Conservation (phyloP, 2,329 filamentous ascomycete species). For the Ilyonectria robusta region DNA sequence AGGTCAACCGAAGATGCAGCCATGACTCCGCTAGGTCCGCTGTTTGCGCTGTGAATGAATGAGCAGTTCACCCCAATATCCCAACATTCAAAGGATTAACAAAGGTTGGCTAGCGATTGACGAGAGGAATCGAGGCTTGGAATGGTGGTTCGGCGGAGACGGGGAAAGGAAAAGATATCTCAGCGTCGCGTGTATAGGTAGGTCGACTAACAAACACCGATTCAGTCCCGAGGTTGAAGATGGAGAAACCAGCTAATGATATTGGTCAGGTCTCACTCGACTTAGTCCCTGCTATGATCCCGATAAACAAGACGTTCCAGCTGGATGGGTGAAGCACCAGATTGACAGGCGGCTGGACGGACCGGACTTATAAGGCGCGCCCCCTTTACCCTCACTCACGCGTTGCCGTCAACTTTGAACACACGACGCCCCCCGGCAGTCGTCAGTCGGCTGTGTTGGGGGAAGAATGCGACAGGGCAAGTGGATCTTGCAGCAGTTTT, state of each 20-base stretch:
- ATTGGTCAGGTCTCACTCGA: conserved; percentile 19
- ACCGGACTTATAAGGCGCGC: conserved; percentile 40
- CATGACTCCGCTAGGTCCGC: conserved; percentile 31
- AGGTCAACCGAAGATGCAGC: conserved; percentile 47
- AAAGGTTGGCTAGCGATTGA: background rate
- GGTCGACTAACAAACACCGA: conserved; percentile 2
- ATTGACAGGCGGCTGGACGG: conserved; percentile 42
- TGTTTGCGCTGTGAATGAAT: background rate
- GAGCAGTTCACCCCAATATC: conserved; percentile 1
- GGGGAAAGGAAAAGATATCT: background rate
- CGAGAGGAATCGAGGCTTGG: background rate
- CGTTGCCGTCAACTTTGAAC: background rate
- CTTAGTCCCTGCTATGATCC: conserved; percentile 38
- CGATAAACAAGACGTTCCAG: conserved; percentile 20
- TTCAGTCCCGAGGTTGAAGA: background rate
- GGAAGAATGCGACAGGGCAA: conserved; percentile 28
- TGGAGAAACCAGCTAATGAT: conserved; percentile 14
- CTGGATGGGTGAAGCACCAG: conserved; percentile 25
- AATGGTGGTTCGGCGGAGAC: background rate
- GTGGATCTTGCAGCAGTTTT: conserved; percentile 44
- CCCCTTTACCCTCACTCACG: conserved; percentile 25
- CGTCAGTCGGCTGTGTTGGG: conserved; percentile 16
- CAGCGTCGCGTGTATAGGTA: background rate
- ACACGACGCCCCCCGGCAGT: conserved; percentile 10
- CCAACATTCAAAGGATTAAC: conserved; percentile 1